Percentiles rank a stretch among this genome's conserved stretches.
phyloP scores from a whole-genome alignment of 306 rosid genomes.

The Vigna radiata region DNA sequence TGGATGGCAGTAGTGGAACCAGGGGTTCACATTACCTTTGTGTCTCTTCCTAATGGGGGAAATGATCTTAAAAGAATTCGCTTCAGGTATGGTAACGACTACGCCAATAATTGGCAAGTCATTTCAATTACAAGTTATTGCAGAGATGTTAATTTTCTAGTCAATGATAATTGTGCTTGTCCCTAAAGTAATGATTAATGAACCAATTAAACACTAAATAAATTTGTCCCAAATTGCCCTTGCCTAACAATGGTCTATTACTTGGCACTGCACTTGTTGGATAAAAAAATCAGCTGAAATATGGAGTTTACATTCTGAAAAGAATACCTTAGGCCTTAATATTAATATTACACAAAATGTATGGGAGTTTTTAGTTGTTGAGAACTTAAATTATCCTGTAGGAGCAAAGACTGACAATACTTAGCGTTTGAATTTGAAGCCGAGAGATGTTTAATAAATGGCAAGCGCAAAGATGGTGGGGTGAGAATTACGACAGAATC shows the following conservation, averaged over 20 bases:
- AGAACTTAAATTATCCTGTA: constrained; percentile 39
- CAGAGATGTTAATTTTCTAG: not conserved
- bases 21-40: constrained; percentile 88
- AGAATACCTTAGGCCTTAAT: constrained; percentile 31
- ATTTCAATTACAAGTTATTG: not conserved
- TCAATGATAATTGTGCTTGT: not conserved
- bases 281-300: constrained; percentile 6
- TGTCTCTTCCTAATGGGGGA: constrained; percentile 91
- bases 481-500: constrained; percentile 89
- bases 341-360: constrained; percentile 21
- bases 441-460: constrained; percentile 89
- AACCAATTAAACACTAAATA: not conserved
- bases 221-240: not conserved
- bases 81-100: constrained; percentile 66
- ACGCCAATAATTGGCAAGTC: not conserved
- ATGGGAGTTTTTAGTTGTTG: constrained; percentile 41
- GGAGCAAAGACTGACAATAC: constrained; percentile 51
- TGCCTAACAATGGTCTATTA: not conserved
- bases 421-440: constrained; percentile 64
- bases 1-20: constrained; percentile 99
- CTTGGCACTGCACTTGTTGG: not conserved
- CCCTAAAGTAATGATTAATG: not conserved
- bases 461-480: constrained; percentile 99
- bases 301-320: not conserved
- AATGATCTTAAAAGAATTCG: constrained; percentile 94